These are phyloP conservation scores for Pythium aquatile DNA, from an alignment of 352 stramenopile genomes.

Conservation along the genomic window DNA sequence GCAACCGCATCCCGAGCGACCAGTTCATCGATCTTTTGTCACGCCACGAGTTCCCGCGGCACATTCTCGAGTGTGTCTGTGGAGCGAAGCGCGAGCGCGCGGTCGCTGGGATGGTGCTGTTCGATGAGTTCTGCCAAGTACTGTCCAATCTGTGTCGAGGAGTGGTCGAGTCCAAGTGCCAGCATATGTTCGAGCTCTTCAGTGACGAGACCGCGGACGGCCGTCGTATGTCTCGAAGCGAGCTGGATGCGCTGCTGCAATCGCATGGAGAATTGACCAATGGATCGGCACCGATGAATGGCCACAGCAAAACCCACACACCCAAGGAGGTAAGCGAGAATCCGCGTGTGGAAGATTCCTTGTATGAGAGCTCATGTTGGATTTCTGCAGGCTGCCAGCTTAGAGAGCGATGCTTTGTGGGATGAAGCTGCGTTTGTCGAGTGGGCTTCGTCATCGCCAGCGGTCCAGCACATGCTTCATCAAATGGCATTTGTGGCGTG, in stretches of 20 bases:
- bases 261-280: conserved; percentile 17
- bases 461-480: conserved; percentile 56
- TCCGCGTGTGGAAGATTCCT: neutral
- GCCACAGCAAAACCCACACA: conserved; percentile 3
- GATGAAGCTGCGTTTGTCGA: conserved; percentile 46
- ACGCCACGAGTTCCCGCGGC: conserved; percentile 40
- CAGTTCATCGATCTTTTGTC: conserved; percentile 62
- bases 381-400: neutral
- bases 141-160: conserved; percentile 75
- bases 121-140: conserved; percentile 84
- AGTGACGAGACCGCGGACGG: conserved; percentile 19
- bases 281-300: conserved; percentile 22
- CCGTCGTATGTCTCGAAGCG: conserved; percentile 32
- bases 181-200: conserved; percentile 63
- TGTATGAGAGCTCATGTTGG: neutral
- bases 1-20: conserved; percentile 53
- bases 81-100: conserved; percentile 24
- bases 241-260: conserved; percentile 40
- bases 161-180: conserved; percentile 35
- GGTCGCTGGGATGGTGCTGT: conserved; percentile 55
- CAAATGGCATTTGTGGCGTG: conserved; percentile 74
- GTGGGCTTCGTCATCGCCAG: conserved; percentile 42
- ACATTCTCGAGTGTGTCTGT: conserved; percentile 50
- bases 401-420: conserved; percentile 8
- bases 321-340: conserved; percentile 9